Evolutionary conservation across 1,139 yeast genomes (phyloP).

Genomic region (Scheffersomyces titani): DNA sequence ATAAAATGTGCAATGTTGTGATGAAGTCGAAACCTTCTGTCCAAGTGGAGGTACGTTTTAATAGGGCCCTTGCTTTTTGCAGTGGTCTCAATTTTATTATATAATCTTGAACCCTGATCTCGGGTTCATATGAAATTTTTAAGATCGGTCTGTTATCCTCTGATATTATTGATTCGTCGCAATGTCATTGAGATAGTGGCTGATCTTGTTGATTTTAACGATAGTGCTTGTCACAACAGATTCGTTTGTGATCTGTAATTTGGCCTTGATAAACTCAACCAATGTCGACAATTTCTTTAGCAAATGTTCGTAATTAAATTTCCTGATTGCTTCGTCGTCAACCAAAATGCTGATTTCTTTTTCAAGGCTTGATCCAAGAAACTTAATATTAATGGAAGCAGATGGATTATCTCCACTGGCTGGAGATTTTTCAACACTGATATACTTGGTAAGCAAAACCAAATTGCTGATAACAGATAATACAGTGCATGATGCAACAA

Average conservation of each 20-base stretch:
- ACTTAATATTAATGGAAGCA: slow-evolving; percentile 8
- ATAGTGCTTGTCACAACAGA: slow-evolving; percentile 15
- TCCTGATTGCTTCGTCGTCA: slow-evolving; percentile 3
- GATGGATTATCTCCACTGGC: background rate
- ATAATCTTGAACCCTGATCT: background rate
- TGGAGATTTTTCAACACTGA: slow-evolving; percentile 14
- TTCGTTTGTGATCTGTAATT: slow-evolving; percentile 14
- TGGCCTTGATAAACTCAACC: slow-evolving; percentile 19
- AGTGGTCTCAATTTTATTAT: background rate
- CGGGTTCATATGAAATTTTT: background rate
- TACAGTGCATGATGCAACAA: slow-evolving; percentile 24
- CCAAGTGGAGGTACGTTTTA: background rate
- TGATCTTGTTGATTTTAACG: slow-evolving; percentile 19
- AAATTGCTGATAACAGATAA: slow-evolving; percentile 31
- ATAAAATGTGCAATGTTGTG: background rate
- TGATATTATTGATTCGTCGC: slow-evolving; percentile 2
- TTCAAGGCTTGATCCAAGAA: slow-evolving; percentile 5
- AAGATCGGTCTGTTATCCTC: background rate
- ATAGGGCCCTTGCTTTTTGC: background rate
- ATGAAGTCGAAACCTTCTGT: background rate
- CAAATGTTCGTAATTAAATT: slow-evolving; percentile 14
- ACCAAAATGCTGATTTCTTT: slow-evolving; percentile 5
- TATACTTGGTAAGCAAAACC: slow-evolving; percentile 22
- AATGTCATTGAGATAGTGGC: slow-evolving; percentile 20
- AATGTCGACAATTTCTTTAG: slow-evolving; percentile 16